Evolutionary conservation across 371 early-diverging fungal species (phyloP), one percentile per base, ranked within the genome.

Genomic region (Mortierella sp.): DNA sequence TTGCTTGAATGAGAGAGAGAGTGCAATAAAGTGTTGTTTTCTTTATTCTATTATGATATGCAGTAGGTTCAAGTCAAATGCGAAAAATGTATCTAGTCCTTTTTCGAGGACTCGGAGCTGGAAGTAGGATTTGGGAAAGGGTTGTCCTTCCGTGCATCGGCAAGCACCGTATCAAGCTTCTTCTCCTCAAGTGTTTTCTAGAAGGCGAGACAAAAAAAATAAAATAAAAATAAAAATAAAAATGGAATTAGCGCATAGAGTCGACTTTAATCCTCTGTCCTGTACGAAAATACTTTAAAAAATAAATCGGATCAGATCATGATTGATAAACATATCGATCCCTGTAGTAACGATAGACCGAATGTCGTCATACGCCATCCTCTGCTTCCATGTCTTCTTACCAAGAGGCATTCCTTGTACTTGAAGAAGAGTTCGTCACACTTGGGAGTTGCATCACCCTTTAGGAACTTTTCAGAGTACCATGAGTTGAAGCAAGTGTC

Each of bases 391-490:
- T 54, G 23, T 45, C 28, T n/a, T n/a, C 62, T 78, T 85, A 95
- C 94, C 92, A 92, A 85, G 15, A 97, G 91, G 76, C 98, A 97
- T 4, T 88, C 91, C 78, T 91, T 86, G 77, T 98, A 98, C 70
- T 89, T 85, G 74, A 91, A 87, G 76, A 98, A 96, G 22, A 96
- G 77, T 58, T 92, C 93, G 63, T 94, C 92, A 83, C 98, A 98
- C 81, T 93, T 93, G 22, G 91, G 90, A 1, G 89, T 84, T 17
- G 87, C 89, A 51, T 93, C 92, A 31, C 98, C 97, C 70, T 95
- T 93, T 37, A 98, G 83, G 76, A 96, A 96, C 85, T 95, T 94
- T 82, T 96, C 96, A 55, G 95, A 91, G 80, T 98, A 98, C 98
- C 98, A 98, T 63, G 91, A 91, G 81, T 96, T 96, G 80, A 98